Base-by-base conservation (phyloP, 192 early-diverging fungal species). In the Spizellomyces sp. region DNA sequence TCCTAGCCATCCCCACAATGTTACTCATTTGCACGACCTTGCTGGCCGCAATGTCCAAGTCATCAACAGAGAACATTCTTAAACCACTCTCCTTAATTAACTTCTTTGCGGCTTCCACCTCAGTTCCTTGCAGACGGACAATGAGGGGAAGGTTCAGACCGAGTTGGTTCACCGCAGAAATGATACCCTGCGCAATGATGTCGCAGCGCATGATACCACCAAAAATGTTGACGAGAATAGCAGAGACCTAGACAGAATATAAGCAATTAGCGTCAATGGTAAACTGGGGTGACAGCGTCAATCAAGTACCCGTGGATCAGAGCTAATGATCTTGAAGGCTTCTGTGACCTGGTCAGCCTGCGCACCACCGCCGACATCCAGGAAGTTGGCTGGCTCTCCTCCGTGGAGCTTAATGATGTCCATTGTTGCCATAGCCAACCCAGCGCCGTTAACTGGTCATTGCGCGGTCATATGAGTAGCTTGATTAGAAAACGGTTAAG, bases 151-250 rank as follows among this genome's bases (percentile, higher is more conserved):
- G 90, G 79, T 88, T 88, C 56, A 99, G 87, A 55, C 93, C 92
- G 48, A 99, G 85, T 73, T 96, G 87, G 75, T 92, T 86, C 45
- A 96, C 92, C 55, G 96, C 97, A 12, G 91, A 88, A 83, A 99
- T 97, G 76, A 99, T 96, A 78, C 96, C 97, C 81, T 98, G 87
- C 44, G 97, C 96, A 85, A 98, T 96, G 59, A 99, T 90, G 79
- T 97, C 95, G 83, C 96, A 99, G 64, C 96, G 91, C 96, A 99
- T 99, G 79, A 99, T 99, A 66, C 96, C 97, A 73, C 97, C 96
- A 76, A 99, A 99, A 78, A 99, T 99, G 86, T 99, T 99, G 76
- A 97, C 95, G 71, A 99, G 92, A 70, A 96, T 94, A 56, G 95
- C 94, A n/a, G 93, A 91, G 12, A 99, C 82, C 66, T 67, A 22